Evolutionary conservation across 208 protist genomes (phyloP), one percentile per base, ranked within the genome.

Genomic region (Leishmania major): DNA sequence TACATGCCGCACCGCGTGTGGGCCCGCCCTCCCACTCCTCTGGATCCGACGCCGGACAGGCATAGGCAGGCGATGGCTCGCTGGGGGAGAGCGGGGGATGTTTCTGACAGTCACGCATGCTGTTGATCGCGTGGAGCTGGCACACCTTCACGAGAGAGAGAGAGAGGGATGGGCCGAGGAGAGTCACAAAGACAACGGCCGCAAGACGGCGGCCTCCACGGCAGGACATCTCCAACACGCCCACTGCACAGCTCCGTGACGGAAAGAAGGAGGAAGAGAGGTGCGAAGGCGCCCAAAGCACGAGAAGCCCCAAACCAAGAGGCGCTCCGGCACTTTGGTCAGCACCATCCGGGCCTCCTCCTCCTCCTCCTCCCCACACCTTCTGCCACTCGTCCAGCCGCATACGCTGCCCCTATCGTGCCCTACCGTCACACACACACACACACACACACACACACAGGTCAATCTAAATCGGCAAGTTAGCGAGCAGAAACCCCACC

Each of bases 401-500:
- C 37, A 47, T 47, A 53, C 19, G 5, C 35, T 73, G 22, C 17
- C 37, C 69, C 69, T 51, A 47, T n/a, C 45, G 25, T 53, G 69
- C 69, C 0, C 43, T 43, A 74, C 31, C 60, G 17, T 64, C 35
- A 69, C 66, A 81, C 49, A 67, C 59, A 28, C 5, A 60, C 81
- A 60, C 59, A 28, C 5, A 60, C 81, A 60, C 35, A 69, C 66
- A 81, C 49, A 67, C 59, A 28, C 5, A 60, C 81, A 60, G 81
- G 47, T 79, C 86, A 13, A 84, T 62, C 49, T 84, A 66, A 5
- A 90, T 82, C 1, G 90, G 88, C 28, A 98, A 22, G 88, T 96
- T 97, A 19, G 89, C 87, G 7, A 96, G 55, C 55, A 97, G 76
- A 83, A 98, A 98, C 5, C 96, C 96, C 4, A 67, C 6, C 80